These are phyloP conservation scores for Cornus kousa DNA, from an alignment of 148 eudicot genomes.

Conservation along the genomic window DNA sequence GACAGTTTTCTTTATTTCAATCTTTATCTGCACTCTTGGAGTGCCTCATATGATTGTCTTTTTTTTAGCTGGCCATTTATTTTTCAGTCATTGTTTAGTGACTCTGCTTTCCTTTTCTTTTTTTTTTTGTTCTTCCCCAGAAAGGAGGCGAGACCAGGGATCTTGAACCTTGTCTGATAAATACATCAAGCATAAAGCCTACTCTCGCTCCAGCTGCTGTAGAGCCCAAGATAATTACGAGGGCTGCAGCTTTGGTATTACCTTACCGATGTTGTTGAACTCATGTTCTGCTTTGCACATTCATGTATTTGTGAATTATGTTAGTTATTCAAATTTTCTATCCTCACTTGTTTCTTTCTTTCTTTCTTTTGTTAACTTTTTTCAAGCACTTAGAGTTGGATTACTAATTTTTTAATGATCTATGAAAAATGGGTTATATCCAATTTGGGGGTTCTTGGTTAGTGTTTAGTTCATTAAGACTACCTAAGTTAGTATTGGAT, in stretches of 20 bases:
- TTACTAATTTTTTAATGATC: background rate
- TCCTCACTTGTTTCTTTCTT: background rate
- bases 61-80: background rate
- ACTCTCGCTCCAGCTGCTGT: constrained; percentile 96
- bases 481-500: background rate
- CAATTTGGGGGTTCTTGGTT: background rate
- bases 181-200: constrained; percentile 93
- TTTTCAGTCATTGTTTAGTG: background rate
- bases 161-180: constrained; percentile 87
- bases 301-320: background rate
- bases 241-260: constrained; percentile 96
- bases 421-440: background rate
- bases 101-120: background rate
- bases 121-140: constrained; percentile 26
- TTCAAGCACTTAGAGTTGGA: background rate
- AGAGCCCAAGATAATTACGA: constrained; percentile 94
- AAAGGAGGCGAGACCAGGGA: constrained; percentile 87
- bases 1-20: background rate
- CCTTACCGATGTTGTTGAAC: background rate
- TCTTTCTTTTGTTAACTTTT: background rate
- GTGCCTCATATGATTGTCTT: background rate
- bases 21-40: background rate
- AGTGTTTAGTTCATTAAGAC: background rate
- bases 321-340: background rate
- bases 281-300: background rate